Conservation (phyloP, 768 basidiomycete genomes). For the Imleria badia region DNA sequence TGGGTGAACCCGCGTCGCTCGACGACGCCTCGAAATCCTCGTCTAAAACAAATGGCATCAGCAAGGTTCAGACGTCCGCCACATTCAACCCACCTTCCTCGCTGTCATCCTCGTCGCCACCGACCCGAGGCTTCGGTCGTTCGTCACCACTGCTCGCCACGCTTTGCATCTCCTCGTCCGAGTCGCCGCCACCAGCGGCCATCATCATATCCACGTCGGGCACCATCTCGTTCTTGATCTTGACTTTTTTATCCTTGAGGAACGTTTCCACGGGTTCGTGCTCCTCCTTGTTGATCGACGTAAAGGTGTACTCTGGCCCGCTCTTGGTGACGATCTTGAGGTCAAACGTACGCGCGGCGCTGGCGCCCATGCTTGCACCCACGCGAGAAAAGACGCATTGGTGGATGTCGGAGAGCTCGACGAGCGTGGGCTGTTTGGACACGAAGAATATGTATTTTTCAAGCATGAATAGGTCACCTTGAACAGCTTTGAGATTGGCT, state of each 20-base stretch:
- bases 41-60: conserved; percentile 43
- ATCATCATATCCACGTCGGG: conserved; percentile 81
- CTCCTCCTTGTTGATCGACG: conserved; percentile 95
- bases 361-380: conserved; percentile 77
- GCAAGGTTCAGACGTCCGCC: background rate
- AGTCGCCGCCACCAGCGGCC: conserved; percentile 60
- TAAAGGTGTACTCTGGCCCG: conserved; percentile 86
- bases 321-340: conserved; percentile 83
- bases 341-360: conserved; percentile 91
- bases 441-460: conserved; percentile 99
- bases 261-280: conserved; percentile 83
- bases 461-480: conserved; percentile 96
- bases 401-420: conserved; percentile 88
- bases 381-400: conserved; percentile 93
- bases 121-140: conserved; percentile 48
- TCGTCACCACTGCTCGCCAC: conserved; percentile 70
- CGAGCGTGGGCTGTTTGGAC: conserved; percentile 89
- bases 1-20: conserved; percentile 88
- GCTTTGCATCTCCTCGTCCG: conserved; percentile 84
- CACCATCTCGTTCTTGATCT: conserved; percentile 94
- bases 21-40: conserved; percentile 89
- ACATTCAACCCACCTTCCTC: conserved; percentile 54
- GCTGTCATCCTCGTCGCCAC: conserved; percentile 69
- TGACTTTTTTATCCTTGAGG: conserved; percentile 86
- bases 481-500: conserved; percentile 94